Conservation (phyloP, 495 filamentous ascomycete species). For the Xanthoparmelia taractica region DNA sequence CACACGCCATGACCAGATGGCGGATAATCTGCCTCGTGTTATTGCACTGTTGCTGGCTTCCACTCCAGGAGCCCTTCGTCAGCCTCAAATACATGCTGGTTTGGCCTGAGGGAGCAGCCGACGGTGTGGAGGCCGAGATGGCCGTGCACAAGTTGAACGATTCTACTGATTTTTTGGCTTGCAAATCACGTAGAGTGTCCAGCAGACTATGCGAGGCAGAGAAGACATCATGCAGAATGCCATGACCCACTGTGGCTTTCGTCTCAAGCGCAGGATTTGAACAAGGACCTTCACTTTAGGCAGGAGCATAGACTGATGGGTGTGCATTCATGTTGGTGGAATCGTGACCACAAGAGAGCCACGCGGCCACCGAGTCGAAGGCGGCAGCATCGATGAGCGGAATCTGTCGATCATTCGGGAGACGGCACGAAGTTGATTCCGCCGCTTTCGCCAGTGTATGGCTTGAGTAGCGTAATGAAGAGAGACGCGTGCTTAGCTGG, state of each 20-base stretch:
- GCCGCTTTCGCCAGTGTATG: conserved; percentile 9
- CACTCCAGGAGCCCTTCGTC: no score
- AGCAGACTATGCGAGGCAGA: conserved; percentile 22
- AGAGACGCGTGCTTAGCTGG: conserved; percentile 19
- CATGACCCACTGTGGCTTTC: conserved; percentile 5
- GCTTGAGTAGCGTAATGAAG: conserved; percentile 10
- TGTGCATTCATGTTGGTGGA: conserved; percentile 1
- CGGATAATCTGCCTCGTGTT: no score
- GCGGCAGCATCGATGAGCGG: conserved; percentile 10
- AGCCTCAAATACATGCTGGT: no score
- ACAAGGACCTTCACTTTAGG: no score
- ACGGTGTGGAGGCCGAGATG: conserved; percentile 7
- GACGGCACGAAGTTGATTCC: conserved; percentile 1
- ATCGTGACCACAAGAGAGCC: conserved; percentile 17
- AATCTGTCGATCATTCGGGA: background rate
- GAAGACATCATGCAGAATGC: conserved; percentile 19
- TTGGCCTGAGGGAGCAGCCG: no score
- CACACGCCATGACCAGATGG: conserved; percentile 19
- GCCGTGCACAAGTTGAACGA: background rate
- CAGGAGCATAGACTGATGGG: no score
- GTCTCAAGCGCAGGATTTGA: background rate
- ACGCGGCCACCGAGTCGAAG: conserved; percentile 14
- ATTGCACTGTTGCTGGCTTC: no score
- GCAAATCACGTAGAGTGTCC: conserved; percentile 19
- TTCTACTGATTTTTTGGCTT: background rate